Evolutionary conservation across 257 asterid species (phyloP).

Genomic region (Echites panduratus): DNA sequence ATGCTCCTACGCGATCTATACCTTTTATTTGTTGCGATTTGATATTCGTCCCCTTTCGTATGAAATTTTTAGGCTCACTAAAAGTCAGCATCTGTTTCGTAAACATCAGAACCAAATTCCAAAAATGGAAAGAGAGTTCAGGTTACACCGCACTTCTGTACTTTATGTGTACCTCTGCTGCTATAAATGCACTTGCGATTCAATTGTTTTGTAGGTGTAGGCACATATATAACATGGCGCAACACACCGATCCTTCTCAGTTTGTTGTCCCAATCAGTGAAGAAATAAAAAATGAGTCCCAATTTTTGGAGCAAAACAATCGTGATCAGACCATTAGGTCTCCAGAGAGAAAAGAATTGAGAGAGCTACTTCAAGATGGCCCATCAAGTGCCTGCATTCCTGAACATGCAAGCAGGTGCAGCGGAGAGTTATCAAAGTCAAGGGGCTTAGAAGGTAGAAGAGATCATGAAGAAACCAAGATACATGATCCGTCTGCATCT

Average conservation of each 20-base stretch:
- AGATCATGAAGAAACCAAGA: neutral
- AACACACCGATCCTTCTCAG: slow-evolving; percentile 3
- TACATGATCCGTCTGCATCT: neutral
- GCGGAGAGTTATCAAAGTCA: neutral
- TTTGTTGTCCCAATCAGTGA: neutral
- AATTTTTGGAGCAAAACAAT: neutral
- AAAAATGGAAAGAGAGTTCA: neutral
- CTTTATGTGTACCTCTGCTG: neutral
- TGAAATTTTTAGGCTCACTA: neutral
- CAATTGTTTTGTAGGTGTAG: neutral
- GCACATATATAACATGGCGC: slow-evolving; percentile 10
- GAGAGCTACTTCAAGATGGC: neutral
- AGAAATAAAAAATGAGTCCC: neutral
- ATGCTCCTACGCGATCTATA: no score
- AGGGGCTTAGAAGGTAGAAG: neutral
- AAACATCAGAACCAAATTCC: neutral
- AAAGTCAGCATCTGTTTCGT: neutral
- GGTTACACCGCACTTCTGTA: neutral
- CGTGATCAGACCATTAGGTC: neutral
- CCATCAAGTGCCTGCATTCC: neutral
- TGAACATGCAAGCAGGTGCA: neutral
- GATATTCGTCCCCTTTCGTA: neutral
- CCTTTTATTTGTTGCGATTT: no score
- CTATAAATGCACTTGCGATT: neutral
- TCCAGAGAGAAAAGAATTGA: neutral